Conservation (phyloP, 305 asterid genomes). For the Solanum hybrid region DNA sequence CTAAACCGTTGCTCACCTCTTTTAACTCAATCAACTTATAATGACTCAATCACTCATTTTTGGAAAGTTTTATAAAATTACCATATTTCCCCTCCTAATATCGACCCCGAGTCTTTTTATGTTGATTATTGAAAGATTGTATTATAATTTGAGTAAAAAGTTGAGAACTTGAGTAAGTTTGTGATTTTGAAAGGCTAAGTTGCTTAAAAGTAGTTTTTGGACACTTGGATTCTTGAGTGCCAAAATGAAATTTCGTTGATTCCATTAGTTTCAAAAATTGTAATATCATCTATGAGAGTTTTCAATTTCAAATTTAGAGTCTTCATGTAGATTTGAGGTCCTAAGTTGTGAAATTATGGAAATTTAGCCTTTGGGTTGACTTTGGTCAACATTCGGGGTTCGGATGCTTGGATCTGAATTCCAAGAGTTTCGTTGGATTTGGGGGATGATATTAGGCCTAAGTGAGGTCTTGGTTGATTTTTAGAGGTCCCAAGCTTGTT, state of each 20-base stretch:
- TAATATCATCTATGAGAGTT: too few species aligned
- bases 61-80: too few species aligned
- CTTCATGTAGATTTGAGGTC: neutral
- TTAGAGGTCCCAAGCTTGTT: neutral
- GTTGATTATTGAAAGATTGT: neutral
- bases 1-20: neutral
- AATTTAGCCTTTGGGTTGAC: neutral
- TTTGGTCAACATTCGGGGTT: neutral
- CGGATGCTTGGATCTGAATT: neutral
- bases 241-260: neutral
- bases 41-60: neutral
- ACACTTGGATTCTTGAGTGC: neutral
- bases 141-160: too few species aligned
- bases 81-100: neutral
- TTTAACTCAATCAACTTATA: neutral
- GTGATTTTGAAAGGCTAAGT: neutral
- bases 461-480: neutral
- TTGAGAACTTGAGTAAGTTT: neutral
- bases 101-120: neutral
- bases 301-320: too few species aligned
- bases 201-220: neutral
- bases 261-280: neutral
- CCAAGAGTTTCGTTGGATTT: neutral
- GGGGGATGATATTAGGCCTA: neutral
- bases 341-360: neutral